Conservation (phyloP, 2,329 filamentous ascomycete genomes). For the Alternaria metachromatica region DNA sequence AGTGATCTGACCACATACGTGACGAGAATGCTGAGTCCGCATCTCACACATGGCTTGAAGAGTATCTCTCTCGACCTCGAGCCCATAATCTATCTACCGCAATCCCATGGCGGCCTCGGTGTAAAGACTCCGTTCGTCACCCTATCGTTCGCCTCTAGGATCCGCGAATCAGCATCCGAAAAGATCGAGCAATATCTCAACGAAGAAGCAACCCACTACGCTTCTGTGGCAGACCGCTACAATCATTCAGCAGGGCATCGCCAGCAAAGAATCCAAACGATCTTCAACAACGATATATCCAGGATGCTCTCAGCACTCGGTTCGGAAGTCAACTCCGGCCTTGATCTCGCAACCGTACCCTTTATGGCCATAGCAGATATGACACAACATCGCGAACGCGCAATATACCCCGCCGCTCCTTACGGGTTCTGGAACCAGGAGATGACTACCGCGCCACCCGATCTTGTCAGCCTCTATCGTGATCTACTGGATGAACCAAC, state of each 20-base stretch:
- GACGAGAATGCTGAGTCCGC: conserved; percentile 18
- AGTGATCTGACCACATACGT: conserved; percentile 29
- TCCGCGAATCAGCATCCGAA: conserved; percentile 11
- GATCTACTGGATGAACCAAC: conserved; percentile 17
- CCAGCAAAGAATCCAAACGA: too few species aligned
- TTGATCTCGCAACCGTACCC: conserved; percentile 18
- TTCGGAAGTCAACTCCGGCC: background rate
- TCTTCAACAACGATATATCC: too few species aligned
- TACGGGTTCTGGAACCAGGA: too few species aligned
- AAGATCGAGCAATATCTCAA: conserved; percentile 16
- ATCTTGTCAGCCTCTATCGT: conserved; percentile 14
- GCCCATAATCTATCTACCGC: conserved; percentile 36
- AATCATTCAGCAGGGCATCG: too few species aligned
- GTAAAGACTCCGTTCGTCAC: conserved; percentile 38
- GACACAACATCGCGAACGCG: conserved; percentile 24
- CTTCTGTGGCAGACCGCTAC: too few species aligned
- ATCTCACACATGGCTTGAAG: background rate
- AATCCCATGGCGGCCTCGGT: conserved; percentile 37
- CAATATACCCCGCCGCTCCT: too few species aligned
- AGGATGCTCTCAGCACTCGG: conserved; percentile 16
- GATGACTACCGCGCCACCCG: too few species aligned
- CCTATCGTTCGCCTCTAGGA: conserved; percentile 24
- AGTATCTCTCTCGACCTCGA: conserved; percentile 23
- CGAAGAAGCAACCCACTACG: conserved; percentile 21
- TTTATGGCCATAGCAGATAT: conserved; percentile 9